Base-by-base conservation (phyloP, 371 early-diverging fungal species). In the Mucor irregularis region DNA sequence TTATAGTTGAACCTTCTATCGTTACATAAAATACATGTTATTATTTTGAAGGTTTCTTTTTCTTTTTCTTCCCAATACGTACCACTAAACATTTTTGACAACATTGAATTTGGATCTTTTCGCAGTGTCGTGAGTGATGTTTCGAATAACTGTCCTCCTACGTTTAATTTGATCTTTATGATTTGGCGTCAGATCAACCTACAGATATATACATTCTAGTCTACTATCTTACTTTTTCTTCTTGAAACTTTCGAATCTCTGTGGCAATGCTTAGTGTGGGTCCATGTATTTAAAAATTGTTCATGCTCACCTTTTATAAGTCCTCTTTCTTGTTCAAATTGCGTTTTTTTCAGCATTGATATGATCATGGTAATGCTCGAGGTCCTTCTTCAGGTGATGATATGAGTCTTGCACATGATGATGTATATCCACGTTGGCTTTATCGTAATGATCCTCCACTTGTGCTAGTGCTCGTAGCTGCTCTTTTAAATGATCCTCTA, bases 141-240 rank as follows among this genome's bases (percentile, higher is more conserved):
- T n/a, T 69, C 67, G 39, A 71, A 76, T 9, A 56, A 19, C 19
- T 69, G 62, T 0, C 77, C 77, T 16, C 77, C 77, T 1, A 76
- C 74, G 47, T 76, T 76, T 3, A 76, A 56, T 38, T 69, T 72
- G 40, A 74, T 33, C 61, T 60, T 24, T n/a, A n/a, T n/a, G n/a
- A n/a, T n/a, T n/a, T n/a, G n/a, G n/a, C n/a, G n/a, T n/a, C n/a
- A n/a, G n/a, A n/a, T n/a, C n/a, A n/a, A n/a, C n/a, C n/a, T n/a
- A n/a, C n/a, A n/a, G n/a, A n/a, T n/a, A n/a, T n/a, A n/a, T n/a
- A n/a, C n/a, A n/a, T n/a, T n/a, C n/a, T n/a, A n/a, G n/a, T n/a
- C n/a, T n/a, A n/a, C n/a, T n/a, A n/a, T n/a, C n/a, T 21, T 29
- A 55, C 66, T 54, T 70, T 73, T 58, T 76, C 71, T 25, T 68